A percentile compares a stretch with the other conserved stretches of the same genome.
Conservation (phyloP, 176 grass and related monocot species). For the Zoysia pacifica region DNA sequence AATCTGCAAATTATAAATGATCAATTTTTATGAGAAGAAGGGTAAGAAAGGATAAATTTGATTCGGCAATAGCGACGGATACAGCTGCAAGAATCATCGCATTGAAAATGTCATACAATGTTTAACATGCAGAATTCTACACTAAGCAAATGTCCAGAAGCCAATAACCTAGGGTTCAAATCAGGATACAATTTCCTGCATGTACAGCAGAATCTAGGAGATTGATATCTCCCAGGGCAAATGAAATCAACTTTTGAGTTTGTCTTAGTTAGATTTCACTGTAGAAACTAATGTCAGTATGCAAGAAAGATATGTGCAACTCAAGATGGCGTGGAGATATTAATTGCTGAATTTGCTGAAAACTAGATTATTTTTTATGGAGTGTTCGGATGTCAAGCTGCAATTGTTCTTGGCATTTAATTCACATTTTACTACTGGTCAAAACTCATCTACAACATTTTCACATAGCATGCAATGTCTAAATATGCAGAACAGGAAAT, state of each 20-base stretch:
- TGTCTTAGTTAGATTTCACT: constrained; percentile 8
- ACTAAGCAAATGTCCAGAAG: constrained; percentile 13
- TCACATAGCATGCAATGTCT: constrained; percentile 18
- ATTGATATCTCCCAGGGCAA: background rate
- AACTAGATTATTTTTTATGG: constrained; percentile 6
- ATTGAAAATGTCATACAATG: constrained; percentile 2
- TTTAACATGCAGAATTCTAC: background rate
- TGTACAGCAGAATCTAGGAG: constrained; percentile 16
- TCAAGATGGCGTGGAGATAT: constrained; percentile 5
- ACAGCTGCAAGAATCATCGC: background rate
- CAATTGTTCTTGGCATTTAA: background rate
- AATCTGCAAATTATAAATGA: constrained; percentile 62
- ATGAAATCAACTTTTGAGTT: background rate
- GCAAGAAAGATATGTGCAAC: background rate
- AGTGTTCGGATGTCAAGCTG: background rate
- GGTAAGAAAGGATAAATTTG: constrained; percentile 5
- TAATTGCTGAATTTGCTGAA: background rate
- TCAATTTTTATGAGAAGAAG: constrained; percentile 30
- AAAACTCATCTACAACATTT: background rate
- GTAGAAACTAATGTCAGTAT: background rate
- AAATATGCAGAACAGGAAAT: background rate
- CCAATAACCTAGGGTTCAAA: constrained; percentile 31
- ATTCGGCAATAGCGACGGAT: background rate
- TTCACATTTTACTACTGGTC: background rate
- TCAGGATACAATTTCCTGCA: constrained; percentile 12